phyloP scores from a whole-genome alignment of 2,329 filamentous ascomycete species.

The Talaromyces marneffei region DNA sequence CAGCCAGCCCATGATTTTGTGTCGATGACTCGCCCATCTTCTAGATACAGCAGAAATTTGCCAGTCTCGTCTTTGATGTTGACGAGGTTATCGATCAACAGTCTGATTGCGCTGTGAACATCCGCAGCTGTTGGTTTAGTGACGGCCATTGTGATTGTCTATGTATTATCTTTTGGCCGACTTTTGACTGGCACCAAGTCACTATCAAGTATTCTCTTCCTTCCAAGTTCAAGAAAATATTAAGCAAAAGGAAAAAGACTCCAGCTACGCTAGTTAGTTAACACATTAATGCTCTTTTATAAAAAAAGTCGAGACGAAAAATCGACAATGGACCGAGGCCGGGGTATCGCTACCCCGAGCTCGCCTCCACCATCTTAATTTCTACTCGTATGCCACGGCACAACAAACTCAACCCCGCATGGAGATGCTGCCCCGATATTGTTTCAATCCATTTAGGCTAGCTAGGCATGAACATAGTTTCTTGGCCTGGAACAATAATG shows the following conservation, averaged over 20 bases:
- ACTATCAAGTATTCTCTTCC: background rate
- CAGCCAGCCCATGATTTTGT: slow-evolving; percentile 72
- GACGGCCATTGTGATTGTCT: slow-evolving; percentile 16
- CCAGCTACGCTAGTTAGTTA: background rate
- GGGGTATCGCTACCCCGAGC: slow-evolving; percentile 17
- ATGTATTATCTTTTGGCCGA: background rate
- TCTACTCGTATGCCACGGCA: slow-evolving; percentile 35
- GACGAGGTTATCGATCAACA: slow-evolving; percentile 67
- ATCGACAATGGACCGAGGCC: slow-evolving; percentile 16
- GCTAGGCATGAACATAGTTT: background rate
- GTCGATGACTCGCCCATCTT: slow-evolving; percentile 70
- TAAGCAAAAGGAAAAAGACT: too few relatives aligned
- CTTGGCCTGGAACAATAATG: background rate
- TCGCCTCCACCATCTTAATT: background rate
- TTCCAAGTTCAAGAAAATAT: background rate
- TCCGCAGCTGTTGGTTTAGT: slow-evolving; percentile 25
- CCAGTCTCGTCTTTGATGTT: slow-evolving; percentile 72
- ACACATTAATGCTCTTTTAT: background rate
- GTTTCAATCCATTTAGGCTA: background rate
- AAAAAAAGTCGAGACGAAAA: background rate
- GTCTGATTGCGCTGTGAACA: slow-evolving; percentile 54
- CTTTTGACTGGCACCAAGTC: background rate
- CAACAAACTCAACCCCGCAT: slow-evolving; percentile 34
- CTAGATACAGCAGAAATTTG: slow-evolving; percentile 64
- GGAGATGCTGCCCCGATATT: background rate